Conservation (phyloP, 208 protist species). For the Porcisia deanei region DNA sequence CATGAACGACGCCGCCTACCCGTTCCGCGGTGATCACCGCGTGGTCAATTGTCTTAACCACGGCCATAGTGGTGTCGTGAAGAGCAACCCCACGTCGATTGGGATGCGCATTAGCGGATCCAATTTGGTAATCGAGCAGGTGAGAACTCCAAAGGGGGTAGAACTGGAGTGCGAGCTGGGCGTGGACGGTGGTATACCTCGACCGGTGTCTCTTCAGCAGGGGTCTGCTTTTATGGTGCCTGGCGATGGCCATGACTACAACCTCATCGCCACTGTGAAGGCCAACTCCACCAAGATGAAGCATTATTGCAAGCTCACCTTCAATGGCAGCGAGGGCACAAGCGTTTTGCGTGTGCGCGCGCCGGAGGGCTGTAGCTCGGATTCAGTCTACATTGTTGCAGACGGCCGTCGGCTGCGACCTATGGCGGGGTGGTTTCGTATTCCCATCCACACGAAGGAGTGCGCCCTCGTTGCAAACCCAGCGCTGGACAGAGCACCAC, state of each 20-base stretch:
- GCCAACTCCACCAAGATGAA: conserved; percentile 29
- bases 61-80: conserved; percentile 65
- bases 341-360: conserved; percentile 62
- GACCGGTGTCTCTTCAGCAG: conserved; percentile 47
- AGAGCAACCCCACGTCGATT: conserved; percentile 48
- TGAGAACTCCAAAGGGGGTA: conserved; percentile 48
- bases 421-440: conserved; percentile 54
- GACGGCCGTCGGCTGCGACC: conserved; percentile 57
- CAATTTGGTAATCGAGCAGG: conserved; percentile 77
- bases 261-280: conserved; percentile 62
- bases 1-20: conserved; percentile 88
- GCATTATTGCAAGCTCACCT: conserved; percentile 73
- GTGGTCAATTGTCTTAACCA: conserved; percentile 75
- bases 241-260: conserved; percentile 73
- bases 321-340: conserved; percentile 68
- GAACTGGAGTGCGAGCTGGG: conserved; percentile 70
- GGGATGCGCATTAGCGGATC: conserved; percentile 66
- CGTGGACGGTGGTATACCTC: conserved; percentile 54
- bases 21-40: conserved; percentile 74
- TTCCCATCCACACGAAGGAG: conserved; percentile 66
- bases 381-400: conserved; percentile 49
- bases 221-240: conserved; percentile 60
- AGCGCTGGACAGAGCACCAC: not conserved
- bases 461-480: conserved; percentile 49
- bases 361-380: conserved; percentile 35